Evolutionary conservation across 78 protist genomes (phyloP).

Genomic region (Salpingoeca rosetta): DNA sequence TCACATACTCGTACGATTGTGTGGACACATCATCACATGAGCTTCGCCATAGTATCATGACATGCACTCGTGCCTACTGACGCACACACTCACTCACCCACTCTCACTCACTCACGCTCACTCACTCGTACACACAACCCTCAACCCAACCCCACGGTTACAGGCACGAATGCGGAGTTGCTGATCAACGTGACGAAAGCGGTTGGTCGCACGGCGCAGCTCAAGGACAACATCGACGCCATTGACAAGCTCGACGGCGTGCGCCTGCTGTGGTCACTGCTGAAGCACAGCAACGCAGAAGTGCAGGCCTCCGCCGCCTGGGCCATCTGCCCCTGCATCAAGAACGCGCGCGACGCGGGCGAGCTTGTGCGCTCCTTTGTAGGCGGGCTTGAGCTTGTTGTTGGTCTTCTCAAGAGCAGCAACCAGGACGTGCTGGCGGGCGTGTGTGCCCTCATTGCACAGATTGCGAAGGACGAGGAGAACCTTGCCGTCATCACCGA

Average conservation of each 20-base stretch:
- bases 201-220: background rate
- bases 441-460: conserved; percentile 21
- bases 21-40: no score
- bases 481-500: conserved; percentile 36
- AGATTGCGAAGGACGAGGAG: conserved; percentile 19
- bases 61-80: no score
- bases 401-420: conserved; percentile 5
- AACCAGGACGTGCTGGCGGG: background rate
- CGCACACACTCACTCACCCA: no score
- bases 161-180: background rate
- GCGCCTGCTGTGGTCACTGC: conserved; percentile 25
- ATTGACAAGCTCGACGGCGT: conserved; percentile 22
- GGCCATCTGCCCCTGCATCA: conserved; percentile 24
- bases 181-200: background rate
- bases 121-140: no score
- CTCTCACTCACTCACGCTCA: no score
- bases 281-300: background rate
- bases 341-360: background rate
- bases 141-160: no score
- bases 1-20: no score
- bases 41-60: no score
- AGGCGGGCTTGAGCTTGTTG: conserved; percentile 33
- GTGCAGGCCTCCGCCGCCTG: conserved; percentile 24
- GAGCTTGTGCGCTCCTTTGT: conserved; percentile 15
- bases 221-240: background rate